Conservation (phyloP, 148 eudicot genomes). For the Amaranthus hypochondriacus region DNA sequence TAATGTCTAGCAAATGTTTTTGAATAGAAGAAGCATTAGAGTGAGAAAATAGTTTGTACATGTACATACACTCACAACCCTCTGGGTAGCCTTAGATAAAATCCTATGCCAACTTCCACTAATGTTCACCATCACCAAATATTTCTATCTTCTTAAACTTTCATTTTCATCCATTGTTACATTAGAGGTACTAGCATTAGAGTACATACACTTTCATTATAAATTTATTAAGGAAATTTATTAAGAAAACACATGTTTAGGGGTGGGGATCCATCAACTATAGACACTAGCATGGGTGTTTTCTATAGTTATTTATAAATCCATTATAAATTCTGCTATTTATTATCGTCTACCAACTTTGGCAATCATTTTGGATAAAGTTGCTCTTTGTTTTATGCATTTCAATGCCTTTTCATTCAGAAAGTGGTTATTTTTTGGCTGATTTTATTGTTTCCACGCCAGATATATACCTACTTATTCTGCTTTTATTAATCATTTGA, state of each 20-base stretch:
- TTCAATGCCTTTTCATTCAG: background rate
- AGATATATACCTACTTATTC: background rate
- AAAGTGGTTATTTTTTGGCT: background rate
- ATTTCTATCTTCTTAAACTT: background rate
- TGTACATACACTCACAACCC: background rate
- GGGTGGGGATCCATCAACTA: too few species aligned
- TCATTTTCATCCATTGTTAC: background rate
- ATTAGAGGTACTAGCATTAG: too few species aligned
- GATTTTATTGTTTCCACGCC: slow-evolving; percentile 1
- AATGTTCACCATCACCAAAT: too few species aligned
- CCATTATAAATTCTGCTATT: background rate
- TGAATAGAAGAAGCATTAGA: background rate
- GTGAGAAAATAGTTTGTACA: background rate
- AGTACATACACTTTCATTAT: too few species aligned
- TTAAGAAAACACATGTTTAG: too few species aligned
- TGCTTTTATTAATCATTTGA: slow-evolving; percentile 15
- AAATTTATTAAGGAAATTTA: too few species aligned
- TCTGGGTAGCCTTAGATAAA: background rate
- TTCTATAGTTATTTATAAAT: too few species aligned
- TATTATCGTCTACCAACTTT: background rate
- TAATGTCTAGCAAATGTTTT: background rate
- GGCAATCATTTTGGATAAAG: background rate
- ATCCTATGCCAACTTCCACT: too few species aligned
- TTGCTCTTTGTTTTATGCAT: background rate
- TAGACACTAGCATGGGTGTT: too few species aligned